Conservation (phyloP, 306 rosid genomes). For the Casuarina glauca region DNA sequence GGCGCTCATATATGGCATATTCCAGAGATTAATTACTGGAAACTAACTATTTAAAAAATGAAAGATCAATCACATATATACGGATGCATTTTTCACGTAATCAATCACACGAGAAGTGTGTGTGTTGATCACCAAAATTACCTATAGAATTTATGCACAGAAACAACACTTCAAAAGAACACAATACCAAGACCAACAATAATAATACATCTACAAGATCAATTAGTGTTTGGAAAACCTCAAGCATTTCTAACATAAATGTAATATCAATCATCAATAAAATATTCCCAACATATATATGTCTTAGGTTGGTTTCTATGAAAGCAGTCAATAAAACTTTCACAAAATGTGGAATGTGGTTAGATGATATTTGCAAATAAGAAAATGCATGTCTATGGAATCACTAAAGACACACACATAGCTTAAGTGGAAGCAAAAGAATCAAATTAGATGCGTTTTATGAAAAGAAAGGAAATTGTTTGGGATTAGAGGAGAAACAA, state of each 20-base stretch:
- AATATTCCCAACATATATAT: background rate
- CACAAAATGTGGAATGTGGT: no score
- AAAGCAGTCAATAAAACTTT: no score
- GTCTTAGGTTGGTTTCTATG: no score
- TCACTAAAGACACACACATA: slow-evolving; percentile 30
- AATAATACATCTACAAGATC: background rate
- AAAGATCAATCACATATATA: no score
- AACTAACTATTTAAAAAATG: background rate
- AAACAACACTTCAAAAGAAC: background rate
- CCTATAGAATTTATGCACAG: background rate
- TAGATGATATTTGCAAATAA: slow-evolving; percentile 31
- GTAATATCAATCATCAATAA: background rate
- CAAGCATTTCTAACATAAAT: no score
- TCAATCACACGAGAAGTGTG: no score
- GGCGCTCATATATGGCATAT: background rate
- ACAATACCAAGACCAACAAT: background rate
- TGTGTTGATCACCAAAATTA: no score
- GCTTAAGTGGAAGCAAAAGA: slow-evolving; percentile 19
- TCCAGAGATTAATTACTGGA: background rate
- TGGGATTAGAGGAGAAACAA: background rate
- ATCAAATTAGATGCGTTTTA: background rate
- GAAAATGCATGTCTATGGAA: slow-evolving; percentile 72
- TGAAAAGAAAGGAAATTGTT: background rate
- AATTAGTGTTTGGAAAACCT: background rate
- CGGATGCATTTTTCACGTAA: background rate